Percentiles rank a stretch among this genome's conserved stretches.
These are phyloP conservation scores for Leptographium wingfieldii DNA, from an alignment of 2,329 filamentous ascomycete species.

Conservation along the genomic window DNA sequence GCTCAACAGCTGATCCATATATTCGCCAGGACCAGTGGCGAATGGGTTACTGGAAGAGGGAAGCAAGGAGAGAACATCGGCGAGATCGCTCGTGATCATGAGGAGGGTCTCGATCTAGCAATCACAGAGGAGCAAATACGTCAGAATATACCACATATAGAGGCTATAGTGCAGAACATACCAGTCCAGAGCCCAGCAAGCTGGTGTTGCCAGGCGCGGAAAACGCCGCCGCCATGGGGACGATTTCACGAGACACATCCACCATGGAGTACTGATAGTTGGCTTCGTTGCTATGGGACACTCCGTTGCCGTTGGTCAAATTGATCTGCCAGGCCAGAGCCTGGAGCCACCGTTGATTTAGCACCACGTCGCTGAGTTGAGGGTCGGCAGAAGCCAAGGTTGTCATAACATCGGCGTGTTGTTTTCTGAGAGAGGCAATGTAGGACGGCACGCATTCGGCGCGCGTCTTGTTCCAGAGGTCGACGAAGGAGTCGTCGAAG, in stretches of 20 bases:
- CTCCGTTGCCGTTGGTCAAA: slow-evolving; percentile 31
- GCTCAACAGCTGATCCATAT: slow-evolving; percentile 56
- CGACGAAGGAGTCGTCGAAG: slow-evolving; percentile 52
- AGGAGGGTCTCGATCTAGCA: slow-evolving; percentile 64
- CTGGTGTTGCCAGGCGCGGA: slow-evolving; percentile 57
- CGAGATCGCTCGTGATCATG: slow-evolving; percentile 60
- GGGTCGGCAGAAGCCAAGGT: slow-evolving; percentile 39
- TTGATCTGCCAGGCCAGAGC: slow-evolving; percentile 51
- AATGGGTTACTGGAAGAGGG: slow-evolving; percentile 50
- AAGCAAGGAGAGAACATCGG: slow-evolving; percentile 57
- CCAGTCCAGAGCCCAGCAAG: slow-evolving; percentile 60
- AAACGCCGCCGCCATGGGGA: slow-evolving; percentile 59
- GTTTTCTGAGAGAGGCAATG: slow-evolving; percentile 46
- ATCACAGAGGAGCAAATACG: neutral
- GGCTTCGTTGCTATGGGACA: slow-evolving; percentile 24
- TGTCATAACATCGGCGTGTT: slow-evolving; percentile 43
- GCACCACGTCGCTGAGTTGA: slow-evolving; percentile 40
- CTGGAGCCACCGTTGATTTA: slow-evolving; percentile 54
- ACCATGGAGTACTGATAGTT: slow-evolving; percentile 45
- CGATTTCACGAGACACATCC: slow-evolving; percentile 48
- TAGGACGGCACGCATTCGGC: slow-evolving; percentile 43
- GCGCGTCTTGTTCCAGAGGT: slow-evolving; percentile 54
- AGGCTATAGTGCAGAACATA: slow-evolving; percentile 20
- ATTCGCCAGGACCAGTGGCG: slow-evolving; percentile 55
- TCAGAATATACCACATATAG: neutral